Percentiles rank a stretch among this genome's conserved stretches.
Evolutionary conservation across 495 filamentous ascomycete species (phyloP).

Genomic region (Tuber melanosporum): DNA sequence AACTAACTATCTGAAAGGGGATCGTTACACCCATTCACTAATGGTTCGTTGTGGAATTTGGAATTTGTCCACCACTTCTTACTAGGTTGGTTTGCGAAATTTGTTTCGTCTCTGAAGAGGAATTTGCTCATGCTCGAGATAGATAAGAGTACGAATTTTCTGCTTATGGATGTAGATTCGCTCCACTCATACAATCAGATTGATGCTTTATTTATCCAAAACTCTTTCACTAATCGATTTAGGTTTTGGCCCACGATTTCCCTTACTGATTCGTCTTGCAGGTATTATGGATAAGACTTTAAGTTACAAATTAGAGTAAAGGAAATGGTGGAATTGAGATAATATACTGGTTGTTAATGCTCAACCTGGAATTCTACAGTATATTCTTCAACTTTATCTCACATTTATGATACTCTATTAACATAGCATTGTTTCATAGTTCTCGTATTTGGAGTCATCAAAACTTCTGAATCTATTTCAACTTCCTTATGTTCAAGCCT

Average conservation of each 20-base stretch:
- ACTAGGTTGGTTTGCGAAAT: neutral
- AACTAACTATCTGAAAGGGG: too few species aligned
- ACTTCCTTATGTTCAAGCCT: neutral
- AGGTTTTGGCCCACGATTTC: neutral
- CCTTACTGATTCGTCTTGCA: neutral
- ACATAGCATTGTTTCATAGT: neutral
- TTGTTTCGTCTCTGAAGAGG: neutral
- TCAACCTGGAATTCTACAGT: neutral
- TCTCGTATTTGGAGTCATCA: neutral
- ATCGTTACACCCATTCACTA: neutral
- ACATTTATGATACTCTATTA: neutral
- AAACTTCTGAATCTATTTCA: neutral
- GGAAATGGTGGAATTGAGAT: neutral
- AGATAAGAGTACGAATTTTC: neutral
- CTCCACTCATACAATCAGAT: neutral
- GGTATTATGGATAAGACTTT: neutral
- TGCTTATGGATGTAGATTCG: neutral
- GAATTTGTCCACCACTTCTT: neutral
- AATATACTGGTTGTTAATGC: neutral
- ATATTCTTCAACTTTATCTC: neutral
- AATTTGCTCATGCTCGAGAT: neutral
- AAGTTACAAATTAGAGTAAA: neutral
- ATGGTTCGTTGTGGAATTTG: neutral
- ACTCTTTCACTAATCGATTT: neutral
- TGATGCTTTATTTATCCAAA: neutral